Percentiles rank a stretch among this genome's conserved stretches.
These are phyloP conservation scores for Cornus controversa DNA, from an alignment of 148 eudicot species.

Conservation along the genomic window DNA sequence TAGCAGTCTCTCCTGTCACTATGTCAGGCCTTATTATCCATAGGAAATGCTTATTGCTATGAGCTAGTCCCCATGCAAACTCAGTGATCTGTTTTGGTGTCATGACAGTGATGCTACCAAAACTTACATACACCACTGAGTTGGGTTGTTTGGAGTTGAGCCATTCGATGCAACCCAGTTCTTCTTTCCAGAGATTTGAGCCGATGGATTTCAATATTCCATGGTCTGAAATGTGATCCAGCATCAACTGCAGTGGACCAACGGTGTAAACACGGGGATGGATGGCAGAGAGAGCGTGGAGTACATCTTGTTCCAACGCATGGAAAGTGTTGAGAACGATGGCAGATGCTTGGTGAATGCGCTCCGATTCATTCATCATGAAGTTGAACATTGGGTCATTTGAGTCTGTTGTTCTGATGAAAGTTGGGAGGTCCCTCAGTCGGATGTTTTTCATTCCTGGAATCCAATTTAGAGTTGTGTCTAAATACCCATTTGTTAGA, in stretches of 20 bases:
- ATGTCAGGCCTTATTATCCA: conserved; percentile 56
- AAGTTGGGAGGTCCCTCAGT: conserved; percentile 42
- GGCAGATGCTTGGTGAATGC: conserved; percentile 30
- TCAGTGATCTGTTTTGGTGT: conserved; percentile 34
- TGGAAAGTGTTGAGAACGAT: conserved; percentile 56
- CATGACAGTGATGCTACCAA: conserved; percentile 4
- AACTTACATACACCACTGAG: conserved; percentile 37
- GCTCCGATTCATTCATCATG: conserved; percentile 15
- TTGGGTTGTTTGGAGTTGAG: conserved; percentile 23
- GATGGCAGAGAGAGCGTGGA: conserved; percentile 24
- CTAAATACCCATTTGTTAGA: conserved; percentile 50
- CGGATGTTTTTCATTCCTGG: conserved; percentile 33
- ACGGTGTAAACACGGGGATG: conserved; percentile 30
- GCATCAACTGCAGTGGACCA: conserved; percentile 29
- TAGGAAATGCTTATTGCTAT: conserved; percentile 36
- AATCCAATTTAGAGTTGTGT: conserved; percentile 40
- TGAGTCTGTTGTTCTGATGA: conserved; percentile 48
- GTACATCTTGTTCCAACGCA: conserved; percentile 35
- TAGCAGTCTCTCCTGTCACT: neutral
- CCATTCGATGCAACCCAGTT: conserved; percentile 25
- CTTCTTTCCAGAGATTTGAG: conserved; percentile 38
- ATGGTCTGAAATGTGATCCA: conserved; percentile 1
- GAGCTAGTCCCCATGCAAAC: conserved; percentile 59
- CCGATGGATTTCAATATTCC: neutral
- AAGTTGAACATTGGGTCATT: conserved; percentile 44